Evolutionary conservation across 2,329 filamentous ascomycete species (phyloP), one percentile per base, ranked within the genome.

Genomic region (Rutstroemia sp.): DNA sequence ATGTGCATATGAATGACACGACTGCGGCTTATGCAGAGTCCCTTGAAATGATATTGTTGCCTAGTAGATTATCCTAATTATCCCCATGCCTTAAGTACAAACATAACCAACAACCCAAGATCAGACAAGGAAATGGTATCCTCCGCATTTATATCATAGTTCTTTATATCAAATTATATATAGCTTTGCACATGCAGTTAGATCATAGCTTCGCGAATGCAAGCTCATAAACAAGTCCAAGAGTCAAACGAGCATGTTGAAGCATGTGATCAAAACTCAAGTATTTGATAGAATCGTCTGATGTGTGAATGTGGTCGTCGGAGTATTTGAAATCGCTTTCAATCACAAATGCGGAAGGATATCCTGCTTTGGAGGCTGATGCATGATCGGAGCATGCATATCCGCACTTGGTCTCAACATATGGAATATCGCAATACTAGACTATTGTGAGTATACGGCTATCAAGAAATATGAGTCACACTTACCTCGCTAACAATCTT

Each of bases 221-320:
- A 59, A 95, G 79, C 75, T 96, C 91, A 66, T 92, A 92, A 4
- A 86, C 89, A 64, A 95, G 79, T 5, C 86, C 88, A 34, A 95
- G 76, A 1, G 89, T 94, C 78, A 96, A 80, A 69, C 84, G 86
- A 21, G 89, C 89, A 72, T 96, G 91, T 74, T 96, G 86, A 37
- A 94, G 78, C 90, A 96, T 95, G 71, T 96, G 91, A 69, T 92
- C 84, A 69, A 95, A 95, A 64, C 84, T 87, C 39, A 90, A 73
- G 61, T 83, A 85, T 67, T 89, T 82, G 61, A 90, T 83, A 65
- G 77, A 77, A 68, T 90, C 87, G 39, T 87, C 82, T 0, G 83
- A 83, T 19, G 80, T 81, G 67, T 89, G 86, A 56, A 90, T 89
- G 63, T 87, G 80, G 63, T 81, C 78, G 66, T 89, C 81, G 7